Evolutionary conservation across 1,284 basidiomycete species (phyloP), one percentile per base, ranked within the genome.

Genomic region (Ceratobasidium sp.): DNA sequence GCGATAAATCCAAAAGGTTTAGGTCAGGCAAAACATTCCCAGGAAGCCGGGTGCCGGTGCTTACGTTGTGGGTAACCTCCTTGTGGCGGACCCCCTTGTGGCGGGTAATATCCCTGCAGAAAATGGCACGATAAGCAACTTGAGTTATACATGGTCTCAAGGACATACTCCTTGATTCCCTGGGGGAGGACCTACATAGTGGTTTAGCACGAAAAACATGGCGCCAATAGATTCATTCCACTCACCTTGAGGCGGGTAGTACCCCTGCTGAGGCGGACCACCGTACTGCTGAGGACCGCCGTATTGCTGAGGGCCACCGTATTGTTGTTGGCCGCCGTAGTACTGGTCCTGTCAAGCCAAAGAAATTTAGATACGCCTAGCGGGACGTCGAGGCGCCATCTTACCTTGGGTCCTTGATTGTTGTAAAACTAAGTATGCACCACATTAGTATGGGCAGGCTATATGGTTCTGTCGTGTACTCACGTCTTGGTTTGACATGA

Each of bases 51-150:
- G 20, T 27, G 62, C 62, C 18, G 33, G 10, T 3, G 23, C 71
- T 74, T 35, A 74, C 71, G 71, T 18, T 74, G 71, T n/a, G 71
- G 71, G 38, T 74, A 74, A 18, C 71, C 71, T 54, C 57, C 55
- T 38, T 33, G 18, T 4, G 59, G 38, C 27, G 33, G 30, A 44
- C 14, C 27, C 3, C 20, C 60, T 20, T 33, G 60, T 30, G 30
- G 41, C 50, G 69, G 70, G 62, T 74, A 74, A 23, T 74, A 74
- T 2, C 70, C 70, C 70, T 74, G 48, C 48, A 62, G 41, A 74
- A 52, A 20, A 48, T 8, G 23, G 18, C 1, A 44, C 48, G 55
- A 38, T 74, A n/a, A 60, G 48, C 48, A 18, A 23, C 6, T 38
- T 44, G 41, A 44, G 41, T 12, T 6, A 4, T 1, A 12, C 12